A percentile compares a stretch with the other conserved stretches of the same genome.
Evolutionary conservation across 805 yeast species (phyloP).

Genomic region (Candida coquimbonensis): DNA sequence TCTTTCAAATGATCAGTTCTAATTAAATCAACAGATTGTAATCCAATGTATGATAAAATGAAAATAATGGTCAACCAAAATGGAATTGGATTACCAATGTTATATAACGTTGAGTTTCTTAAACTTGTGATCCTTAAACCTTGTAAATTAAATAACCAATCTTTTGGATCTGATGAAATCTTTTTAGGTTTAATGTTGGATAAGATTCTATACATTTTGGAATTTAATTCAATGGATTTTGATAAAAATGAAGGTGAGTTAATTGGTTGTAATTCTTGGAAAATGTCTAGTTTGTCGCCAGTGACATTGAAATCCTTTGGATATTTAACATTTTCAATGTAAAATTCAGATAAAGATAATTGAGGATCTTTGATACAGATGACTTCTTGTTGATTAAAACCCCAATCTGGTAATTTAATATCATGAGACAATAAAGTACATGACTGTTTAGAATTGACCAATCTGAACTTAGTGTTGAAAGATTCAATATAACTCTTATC

Average conservation of each 20-base stretch:
- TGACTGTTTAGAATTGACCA: slow-evolving; percentile 56
- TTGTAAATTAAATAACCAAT: slow-evolving; percentile 55
- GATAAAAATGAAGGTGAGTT: slow-evolving; percentile 11
- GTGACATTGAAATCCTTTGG: slow-evolving; percentile 18
- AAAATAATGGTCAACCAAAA: slow-evolving; percentile 41
- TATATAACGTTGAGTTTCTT: slow-evolving; percentile 41
- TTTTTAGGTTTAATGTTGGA: slow-evolving; percentile 9
- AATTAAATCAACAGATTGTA: slow-evolving; percentile 21
- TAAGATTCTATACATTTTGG: slow-evolving; percentile 12
- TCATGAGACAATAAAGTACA: slow-evolving; percentile 75
- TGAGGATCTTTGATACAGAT: slow-evolving; percentile 75
- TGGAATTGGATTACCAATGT: slow-evolving; percentile 56
- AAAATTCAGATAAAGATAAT: slow-evolving; percentile 63
- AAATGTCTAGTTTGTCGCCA: slow-evolving; percentile 15
- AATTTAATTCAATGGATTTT: slow-evolving; percentile 19
- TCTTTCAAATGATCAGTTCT: slow-evolving; percentile 14
- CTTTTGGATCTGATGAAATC: slow-evolving; percentile 31
- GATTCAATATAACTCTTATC: slow-evolving; percentile 25
- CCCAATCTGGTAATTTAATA: slow-evolving; percentile 77
- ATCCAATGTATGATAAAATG: slow-evolving; percentile 21
- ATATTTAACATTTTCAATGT: slow-evolving; percentile 51
- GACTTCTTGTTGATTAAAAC: slow-evolving; percentile 78
- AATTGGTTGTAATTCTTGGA: slow-evolving; percentile 19
- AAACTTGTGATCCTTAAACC: slow-evolving; percentile 56
- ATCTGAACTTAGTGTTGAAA: slow-evolving; percentile 61